Evolutionary conservation across 2,329 filamentous ascomycete genomes (phyloP).

Genomic region (Chaetomium globosum): DNA sequence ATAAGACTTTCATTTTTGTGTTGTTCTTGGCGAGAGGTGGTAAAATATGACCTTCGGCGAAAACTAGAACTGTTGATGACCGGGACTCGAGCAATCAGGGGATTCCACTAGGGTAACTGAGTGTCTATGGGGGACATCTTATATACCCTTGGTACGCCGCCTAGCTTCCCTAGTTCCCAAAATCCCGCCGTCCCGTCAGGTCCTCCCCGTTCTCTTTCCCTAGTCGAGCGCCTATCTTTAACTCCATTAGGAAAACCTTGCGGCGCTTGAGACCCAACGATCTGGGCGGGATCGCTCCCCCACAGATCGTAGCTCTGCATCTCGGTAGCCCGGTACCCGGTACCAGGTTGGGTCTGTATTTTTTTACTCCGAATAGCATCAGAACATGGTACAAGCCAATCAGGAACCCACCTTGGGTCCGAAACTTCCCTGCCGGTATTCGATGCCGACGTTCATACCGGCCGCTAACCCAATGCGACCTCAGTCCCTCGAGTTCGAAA

Average conservation of each 20-base stretch:
- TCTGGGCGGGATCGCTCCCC: neutral
- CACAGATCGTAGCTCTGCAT: neutral
- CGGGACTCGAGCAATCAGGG: neutral
- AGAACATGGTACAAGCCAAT: neutral
- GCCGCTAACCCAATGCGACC: neutral
- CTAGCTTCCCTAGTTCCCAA: neutral
- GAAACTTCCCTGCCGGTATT: no score
- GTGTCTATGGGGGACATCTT: no score
- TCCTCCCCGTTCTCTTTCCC: neutral
- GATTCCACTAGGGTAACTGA: no score
- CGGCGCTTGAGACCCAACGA: neutral
- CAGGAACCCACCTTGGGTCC: neutral
- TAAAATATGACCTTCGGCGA: no score
- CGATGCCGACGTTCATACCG: neutral
- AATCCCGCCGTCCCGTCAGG: no score
- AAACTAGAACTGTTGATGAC: neutral
- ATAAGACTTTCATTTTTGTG: conserved; percentile 1
- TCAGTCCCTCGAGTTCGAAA: neutral
- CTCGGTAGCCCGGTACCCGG: neutral
- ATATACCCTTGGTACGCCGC: neutral
- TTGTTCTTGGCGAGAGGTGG: neutral
- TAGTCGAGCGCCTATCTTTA: neutral
- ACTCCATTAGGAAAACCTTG: neutral
- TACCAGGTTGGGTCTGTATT: neutral
- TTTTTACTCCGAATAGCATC: neutral